Evolutionary conservation across 768 basidiomycete genomes (phyloP), one percentile per base, ranked within the genome.

Genomic region (Suillus subalutaceus): DNA sequence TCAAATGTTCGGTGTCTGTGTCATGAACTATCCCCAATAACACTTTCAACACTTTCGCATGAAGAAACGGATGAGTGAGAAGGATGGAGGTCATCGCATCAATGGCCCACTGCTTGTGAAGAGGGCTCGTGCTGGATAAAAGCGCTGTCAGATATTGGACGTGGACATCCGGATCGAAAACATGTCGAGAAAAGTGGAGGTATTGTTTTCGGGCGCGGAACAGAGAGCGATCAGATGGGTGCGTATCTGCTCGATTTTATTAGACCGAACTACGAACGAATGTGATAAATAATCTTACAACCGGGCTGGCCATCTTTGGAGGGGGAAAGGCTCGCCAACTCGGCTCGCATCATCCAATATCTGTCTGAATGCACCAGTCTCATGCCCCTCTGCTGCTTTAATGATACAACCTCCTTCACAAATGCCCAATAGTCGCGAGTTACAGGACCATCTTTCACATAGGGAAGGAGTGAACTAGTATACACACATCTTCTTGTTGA

Each of bases 341-440:
- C 70, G 15, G 83, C 83, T 41, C 77, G 82, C 84, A 90, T 85
- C 57, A 85, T 72, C 89, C 89, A 91, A 73, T 85, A 90, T 58
- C 81, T 79, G 71, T 90, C 88, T n/a, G 82, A 78, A 52, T 78
- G 74, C 18, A 66, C 72, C 50, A 84, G 70, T 10, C 65, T 18
- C 65, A 78, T 72, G 44, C 75, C 77, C n/a, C 77, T 65, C 43
- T 67, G 64, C 44, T 72, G 69, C 73, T 88, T 89, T 70, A 84
- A 82, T 43, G 71, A 74, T 10, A 79, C 80, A 13, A 90, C 69
- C 62, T 80, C 77, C 55, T 81, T 58, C 13, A 89, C 73, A 60
- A 88, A 80, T 18, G 77, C 48, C 89, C 88, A 90, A 70, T 85
- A 81, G 8, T 76, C 71, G 56, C 73, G 72, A 44, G 66, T 63